Percentiles rank a stretch among this genome's conserved stretches.
Conservation (phyloP, 2,329 filamentous ascomycete genomes). For the Aspergillus phoenicis region DNA sequence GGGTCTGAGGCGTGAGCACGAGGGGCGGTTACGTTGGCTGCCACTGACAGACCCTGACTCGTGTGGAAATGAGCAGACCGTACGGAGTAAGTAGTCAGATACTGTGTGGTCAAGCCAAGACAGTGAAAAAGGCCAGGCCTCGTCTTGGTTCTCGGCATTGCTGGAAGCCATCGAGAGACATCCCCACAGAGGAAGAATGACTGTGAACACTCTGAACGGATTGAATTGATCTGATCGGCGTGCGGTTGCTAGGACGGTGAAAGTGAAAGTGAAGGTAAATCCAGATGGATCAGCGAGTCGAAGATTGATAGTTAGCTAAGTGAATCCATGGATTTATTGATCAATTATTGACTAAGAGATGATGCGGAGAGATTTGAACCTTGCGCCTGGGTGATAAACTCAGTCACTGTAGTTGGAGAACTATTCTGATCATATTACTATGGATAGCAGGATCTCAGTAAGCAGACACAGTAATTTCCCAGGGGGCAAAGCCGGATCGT, state of each 20-base stretch:
- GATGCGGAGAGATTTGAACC: background rate
- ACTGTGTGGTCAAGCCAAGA: background rate
- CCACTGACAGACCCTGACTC: background rate
- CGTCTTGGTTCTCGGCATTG: background rate
- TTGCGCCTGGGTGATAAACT: background rate
- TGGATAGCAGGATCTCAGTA: background rate
- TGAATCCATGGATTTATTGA: conserved; percentile 4
- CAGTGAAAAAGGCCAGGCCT: background rate
- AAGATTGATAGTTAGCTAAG: background rate
- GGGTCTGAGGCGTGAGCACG: background rate
- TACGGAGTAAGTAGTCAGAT: background rate
- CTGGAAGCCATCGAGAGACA: background rate
- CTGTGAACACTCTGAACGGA: background rate
- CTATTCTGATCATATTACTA: too few relatives aligned
- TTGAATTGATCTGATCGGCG: background rate
- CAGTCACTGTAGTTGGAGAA: too few relatives aligned
- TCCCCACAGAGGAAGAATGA: background rate
- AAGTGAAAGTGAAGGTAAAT: background rate
- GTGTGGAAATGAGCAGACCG: background rate
- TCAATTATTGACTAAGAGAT: conserved; percentile 5
- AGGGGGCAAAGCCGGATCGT: background rate
- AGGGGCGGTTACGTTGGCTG: background rate
- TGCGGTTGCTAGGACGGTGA: background rate
- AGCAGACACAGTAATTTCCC: background rate
- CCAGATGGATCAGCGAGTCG: background rate